Conservation (phyloP, 1,284 basidiomycete species). For the Ceratobasidium papillatum region DNA sequence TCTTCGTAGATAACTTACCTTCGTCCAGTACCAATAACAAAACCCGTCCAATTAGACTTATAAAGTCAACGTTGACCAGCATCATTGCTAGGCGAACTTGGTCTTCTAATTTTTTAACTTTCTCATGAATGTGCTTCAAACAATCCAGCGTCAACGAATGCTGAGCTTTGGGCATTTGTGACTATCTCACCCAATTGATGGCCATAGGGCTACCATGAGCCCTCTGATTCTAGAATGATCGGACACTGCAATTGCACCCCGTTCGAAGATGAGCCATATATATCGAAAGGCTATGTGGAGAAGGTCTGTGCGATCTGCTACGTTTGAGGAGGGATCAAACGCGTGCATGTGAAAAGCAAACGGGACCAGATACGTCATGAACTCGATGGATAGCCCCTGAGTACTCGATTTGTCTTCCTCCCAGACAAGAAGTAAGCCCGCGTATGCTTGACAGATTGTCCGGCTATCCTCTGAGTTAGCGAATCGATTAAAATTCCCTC, state of each 20-base stretch:
- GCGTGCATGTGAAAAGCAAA: not conserved
- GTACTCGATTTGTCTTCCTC: not conserved
- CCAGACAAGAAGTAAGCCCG: not conserved
- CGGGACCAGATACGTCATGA: not conserved
- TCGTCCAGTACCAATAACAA: not conserved
- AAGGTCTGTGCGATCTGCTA: not conserved
- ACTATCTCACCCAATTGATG: not conserved
- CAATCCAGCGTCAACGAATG: not conserved
- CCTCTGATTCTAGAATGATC: not conserved
- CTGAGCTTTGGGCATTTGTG: too few relatives aligned
- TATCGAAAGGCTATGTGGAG: not conserved
- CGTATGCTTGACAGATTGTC: not conserved
- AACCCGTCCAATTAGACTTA: not conserved
- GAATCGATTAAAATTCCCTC: not conserved
- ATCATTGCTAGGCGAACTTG: not conserved
- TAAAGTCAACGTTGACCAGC: not conserved
- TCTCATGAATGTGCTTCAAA: not conserved
- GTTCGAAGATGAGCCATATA: conserved; percentile 3
- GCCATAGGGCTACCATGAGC: not conserved
- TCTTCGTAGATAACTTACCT: not conserved
- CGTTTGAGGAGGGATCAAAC: not conserved
- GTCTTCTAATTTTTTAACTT: not conserved
- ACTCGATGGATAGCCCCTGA: not conserved
- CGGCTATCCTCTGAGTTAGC: not conserved
- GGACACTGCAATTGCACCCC: not conserved